Conservation (phyloP, 768 basidiomycete genomes). For the Tricholoma bakamatsutake region DNA sequence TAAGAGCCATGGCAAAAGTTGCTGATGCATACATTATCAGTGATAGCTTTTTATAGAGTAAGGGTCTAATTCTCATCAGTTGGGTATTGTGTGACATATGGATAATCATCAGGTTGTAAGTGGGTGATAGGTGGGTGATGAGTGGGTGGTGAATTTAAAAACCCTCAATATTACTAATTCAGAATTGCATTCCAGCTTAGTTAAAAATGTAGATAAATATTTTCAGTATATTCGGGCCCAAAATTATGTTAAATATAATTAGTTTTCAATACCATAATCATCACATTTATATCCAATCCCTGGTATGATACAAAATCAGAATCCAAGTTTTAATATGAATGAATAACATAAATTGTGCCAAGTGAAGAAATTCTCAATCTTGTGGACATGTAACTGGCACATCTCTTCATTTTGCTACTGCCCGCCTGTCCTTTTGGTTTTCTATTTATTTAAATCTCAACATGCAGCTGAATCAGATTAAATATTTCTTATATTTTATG, state of each 20-base stretch:
- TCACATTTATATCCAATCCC: background rate
- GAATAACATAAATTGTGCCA: too few relatives aligned
- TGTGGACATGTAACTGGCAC: too few relatives aligned
- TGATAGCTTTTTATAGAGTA: background rate
- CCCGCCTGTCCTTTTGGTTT: too few relatives aligned
- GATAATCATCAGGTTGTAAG: too few relatives aligned
- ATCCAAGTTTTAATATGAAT: too few relatives aligned
- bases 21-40: background rate
- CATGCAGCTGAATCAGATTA: too few relatives aligned
- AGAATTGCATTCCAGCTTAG: background rate
- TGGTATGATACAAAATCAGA: slow-evolving; percentile 29
- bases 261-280: background rate
- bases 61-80: background rate
- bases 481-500: too few relatives aligned
- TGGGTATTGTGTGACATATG: background rate
- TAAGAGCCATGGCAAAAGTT: background rate
- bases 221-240: too few relatives aligned
- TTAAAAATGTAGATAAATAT: background rate
- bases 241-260: background rate
- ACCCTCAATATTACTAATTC: background rate
- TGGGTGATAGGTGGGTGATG: background rate
- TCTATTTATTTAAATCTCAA: too few relatives aligned
- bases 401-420: too few relatives aligned
- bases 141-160: background rate
- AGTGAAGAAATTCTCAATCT: too few relatives aligned